These are phyloP conservation scores for Coix lacrymajobi DNA, from an alignment of 176 grass and related monocot species.

Conservation along the genomic window DNA sequence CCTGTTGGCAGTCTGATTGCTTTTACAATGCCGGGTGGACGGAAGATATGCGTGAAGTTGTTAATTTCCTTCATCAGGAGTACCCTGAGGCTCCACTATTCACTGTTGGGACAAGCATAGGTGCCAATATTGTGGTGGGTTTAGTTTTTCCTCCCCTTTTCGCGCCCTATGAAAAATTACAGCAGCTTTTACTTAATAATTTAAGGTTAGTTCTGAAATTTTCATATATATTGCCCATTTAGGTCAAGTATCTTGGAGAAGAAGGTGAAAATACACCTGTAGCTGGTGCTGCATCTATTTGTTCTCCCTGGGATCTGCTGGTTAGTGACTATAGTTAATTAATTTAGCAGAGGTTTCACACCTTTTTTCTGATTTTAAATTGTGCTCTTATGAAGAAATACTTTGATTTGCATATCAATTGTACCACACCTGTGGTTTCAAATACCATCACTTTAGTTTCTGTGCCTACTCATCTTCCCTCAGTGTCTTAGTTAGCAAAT, in stretches of 20 bases:
- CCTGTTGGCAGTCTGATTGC: conserved; percentile 66
- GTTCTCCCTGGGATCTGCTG: conserved; percentile 97
- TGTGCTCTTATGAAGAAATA: neutral
- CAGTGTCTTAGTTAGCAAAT: neutral
- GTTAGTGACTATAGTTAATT: conserved; percentile 34
- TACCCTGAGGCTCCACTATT: conserved; percentile 75
- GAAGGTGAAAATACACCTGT: conserved; percentile 88
- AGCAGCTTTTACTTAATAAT: neutral
- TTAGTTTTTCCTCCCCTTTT: neutral
- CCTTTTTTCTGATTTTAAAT: neutral
- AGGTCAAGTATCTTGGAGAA: conserved; percentile 99
- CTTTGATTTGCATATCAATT: neutral
- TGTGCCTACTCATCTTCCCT: neutral
- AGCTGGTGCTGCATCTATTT: conserved; percentile 82
- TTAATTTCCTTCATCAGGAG: conserved; percentile 84
- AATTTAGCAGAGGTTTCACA: neutral
- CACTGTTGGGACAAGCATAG: conserved; percentile 89
- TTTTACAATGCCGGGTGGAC: conserved; percentile 99
- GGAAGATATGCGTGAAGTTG: conserved; percentile 75
- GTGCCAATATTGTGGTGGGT: conserved; percentile 91
- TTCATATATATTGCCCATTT: conserved; percentile 8
- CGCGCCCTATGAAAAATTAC: neutral
- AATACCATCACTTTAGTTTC: neutral
- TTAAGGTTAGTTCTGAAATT: neutral
- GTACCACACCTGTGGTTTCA: neutral